These are phyloP conservation scores for Dicorynia guianensis DNA, from an alignment of 306 rosid genomes.

Conservation along the genomic window DNA sequence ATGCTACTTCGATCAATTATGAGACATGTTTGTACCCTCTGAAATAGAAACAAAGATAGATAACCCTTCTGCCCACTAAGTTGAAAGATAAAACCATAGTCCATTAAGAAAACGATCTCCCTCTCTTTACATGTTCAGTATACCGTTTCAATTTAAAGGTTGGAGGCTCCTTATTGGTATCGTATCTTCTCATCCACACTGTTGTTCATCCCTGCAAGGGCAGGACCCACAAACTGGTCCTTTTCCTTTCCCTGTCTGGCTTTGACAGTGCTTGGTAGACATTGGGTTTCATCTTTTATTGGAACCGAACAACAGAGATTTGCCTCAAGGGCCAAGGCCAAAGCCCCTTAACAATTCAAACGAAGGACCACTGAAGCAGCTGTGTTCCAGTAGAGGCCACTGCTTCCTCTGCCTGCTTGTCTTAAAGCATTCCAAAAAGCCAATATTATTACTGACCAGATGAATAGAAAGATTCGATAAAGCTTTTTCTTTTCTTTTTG, in stretches of 20 bases:
- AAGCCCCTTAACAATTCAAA: not conserved
- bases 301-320: not conserved
- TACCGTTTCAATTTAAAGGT: not conserved
- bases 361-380: conserved; percentile 7
- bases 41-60: not conserved
- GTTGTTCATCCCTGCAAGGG: not conserved
- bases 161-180: conserved; percentile 3
- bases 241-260: not conserved
- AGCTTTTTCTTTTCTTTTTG: conserved; percentile 15
- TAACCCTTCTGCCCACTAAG: not conserved
- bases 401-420: not conserved
- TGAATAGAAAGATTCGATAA: conserved; percentile 28
- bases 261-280: conserved; percentile 1
- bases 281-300: conserved; percentile 5
- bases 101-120: not conserved
- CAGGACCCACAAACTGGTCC: conserved; percentile 14
- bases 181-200: conserved; percentile 11
- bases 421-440: conserved; percentile 24
- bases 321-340: not conserved
- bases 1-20: too few species aligned
- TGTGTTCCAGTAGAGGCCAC: conserved; percentile 23
- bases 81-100: not conserved
- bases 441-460: not conserved
- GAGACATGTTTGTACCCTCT: not conserved
- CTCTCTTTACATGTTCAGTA: not conserved